phyloP scores from a whole-genome alignment of 352 stramenopile species.

The Phytophthora pistaciae region DNA sequence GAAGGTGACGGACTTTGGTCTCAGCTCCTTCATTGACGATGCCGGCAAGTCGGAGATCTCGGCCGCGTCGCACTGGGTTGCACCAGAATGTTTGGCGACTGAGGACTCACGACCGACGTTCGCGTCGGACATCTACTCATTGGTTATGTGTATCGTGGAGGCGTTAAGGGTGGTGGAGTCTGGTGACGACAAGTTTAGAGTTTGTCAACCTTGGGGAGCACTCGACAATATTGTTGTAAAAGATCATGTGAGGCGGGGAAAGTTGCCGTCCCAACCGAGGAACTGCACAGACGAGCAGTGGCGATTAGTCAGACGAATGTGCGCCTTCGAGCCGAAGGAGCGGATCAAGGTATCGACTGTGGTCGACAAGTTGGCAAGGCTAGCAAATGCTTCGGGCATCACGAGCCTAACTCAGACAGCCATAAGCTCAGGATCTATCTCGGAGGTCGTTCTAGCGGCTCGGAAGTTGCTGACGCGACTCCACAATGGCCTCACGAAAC shows the following conservation, averaged over 20 bases:
- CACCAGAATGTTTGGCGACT: background rate
- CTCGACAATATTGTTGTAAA: background rate
- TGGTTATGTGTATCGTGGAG: conserved; percentile 12
- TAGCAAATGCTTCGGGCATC: background rate
- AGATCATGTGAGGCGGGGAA: background rate
- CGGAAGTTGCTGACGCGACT: background rate
- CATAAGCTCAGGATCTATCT: background rate
- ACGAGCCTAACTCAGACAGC: background rate
- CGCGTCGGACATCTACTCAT: conserved; percentile 1
- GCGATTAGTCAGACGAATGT: conserved; percentile 1
- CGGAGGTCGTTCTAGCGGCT: background rate
- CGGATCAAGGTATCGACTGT: background rate
- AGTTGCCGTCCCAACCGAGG: background rate
- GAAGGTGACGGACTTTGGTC: conserved; percentile 27
- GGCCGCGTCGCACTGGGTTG: background rate
- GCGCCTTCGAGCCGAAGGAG: background rate
- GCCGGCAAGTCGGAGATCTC: background rate
- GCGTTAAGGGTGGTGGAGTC: conserved; percentile 1
- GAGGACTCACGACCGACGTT: background rate
- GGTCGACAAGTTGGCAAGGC: background rate
- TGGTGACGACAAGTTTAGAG: background rate
- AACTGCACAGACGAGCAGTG: background rate
- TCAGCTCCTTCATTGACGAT: conserved; percentile 8
- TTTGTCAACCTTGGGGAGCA: conserved; percentile 3
- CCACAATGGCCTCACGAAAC: background rate